Conservation (phyloP, 495 filamentous ascomycete species). For the Parmelia sp. region DNA sequence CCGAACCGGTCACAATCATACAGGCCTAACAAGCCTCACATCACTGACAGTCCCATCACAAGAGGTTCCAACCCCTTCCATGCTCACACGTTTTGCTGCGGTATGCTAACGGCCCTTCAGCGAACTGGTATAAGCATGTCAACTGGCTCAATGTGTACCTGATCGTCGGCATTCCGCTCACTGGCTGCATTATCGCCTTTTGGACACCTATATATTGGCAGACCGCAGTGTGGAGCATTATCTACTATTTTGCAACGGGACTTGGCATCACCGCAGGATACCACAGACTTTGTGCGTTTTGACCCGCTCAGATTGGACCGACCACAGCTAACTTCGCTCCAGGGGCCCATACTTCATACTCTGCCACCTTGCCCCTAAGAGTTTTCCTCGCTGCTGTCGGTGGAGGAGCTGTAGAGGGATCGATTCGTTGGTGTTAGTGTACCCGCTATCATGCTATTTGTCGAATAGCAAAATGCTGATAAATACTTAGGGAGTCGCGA, state of each 20-base stretch:
- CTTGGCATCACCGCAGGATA: constrained; percentile 46
- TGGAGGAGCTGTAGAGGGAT: constrained; percentile 92
- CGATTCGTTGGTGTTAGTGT: constrained; percentile 71
- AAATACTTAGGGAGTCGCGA: constrained; percentile 60
- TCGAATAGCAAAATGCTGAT: not conserved
- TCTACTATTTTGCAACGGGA: constrained; percentile 58
- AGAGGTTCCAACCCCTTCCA: not conserved
- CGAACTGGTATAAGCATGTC: constrained; percentile 96
- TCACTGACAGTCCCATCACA: constrained; percentile 55
- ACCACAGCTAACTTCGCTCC: not conserved
- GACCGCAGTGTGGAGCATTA: constrained; percentile 73
- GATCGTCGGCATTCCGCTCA: constrained; percentile 77
- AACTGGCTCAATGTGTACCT: constrained; percentile 89
- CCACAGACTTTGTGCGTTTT: constrained; percentile 55
- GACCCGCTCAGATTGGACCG: not conserved
- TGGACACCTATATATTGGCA: constrained; percentile 73
- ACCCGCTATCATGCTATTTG: not conserved
- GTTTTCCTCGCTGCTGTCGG: constrained; percentile 90
- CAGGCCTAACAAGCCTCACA: constrained; percentile 51
- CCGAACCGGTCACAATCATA: constrained; percentile 28
- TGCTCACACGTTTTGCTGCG: not conserved
- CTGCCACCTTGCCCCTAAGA: constrained; percentile 77
- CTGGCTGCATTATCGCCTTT: constrained; percentile 67
- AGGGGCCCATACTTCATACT: constrained; percentile 94
- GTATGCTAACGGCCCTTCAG: constrained; percentile 42